Evolutionary conservation across 1,284 basidiomycete genomes (phyloP).

Genomic region (Coriolopsis trogii): DNA sequence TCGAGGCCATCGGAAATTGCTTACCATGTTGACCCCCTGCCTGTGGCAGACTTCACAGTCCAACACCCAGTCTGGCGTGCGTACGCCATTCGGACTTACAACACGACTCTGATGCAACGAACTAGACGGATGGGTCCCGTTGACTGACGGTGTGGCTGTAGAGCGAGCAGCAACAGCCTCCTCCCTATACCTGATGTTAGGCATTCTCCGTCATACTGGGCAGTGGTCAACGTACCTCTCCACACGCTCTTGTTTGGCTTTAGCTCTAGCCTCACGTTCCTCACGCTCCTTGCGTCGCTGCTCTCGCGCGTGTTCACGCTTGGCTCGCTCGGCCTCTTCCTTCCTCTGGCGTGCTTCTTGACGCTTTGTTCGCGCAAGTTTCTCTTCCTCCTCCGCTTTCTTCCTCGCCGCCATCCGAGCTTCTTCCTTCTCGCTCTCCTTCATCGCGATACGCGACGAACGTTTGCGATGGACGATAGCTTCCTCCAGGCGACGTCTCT

Average conservation of each 20-base stretch:
- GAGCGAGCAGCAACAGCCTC: slow-evolving; percentile 20
- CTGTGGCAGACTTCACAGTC: slow-evolving; percentile 83
- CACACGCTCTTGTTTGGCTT: slow-evolving; percentile 30
- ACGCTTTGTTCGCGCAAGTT: slow-evolving; percentile 60
- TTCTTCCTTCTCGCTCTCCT: slow-evolving; percentile 73
- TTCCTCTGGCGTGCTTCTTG: slow-evolving; percentile 64
- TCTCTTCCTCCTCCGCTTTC: slow-evolving; percentile 67
- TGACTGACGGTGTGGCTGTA: slow-evolving; percentile 24
- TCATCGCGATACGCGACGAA: slow-evolving; percentile 80
- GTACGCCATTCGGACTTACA: slow-evolving; percentile 43
- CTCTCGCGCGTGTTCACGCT: slow-evolving; percentile 59
- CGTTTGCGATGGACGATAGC: slow-evolving; percentile 80
- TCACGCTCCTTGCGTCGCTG: slow-evolving; percentile 55
- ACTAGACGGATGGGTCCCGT: slow-evolving; percentile 26
- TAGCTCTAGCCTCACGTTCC: slow-evolving; percentile 39
- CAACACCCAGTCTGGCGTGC: slow-evolving; percentile 73
- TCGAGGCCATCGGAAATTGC: slow-evolving; percentile 26
- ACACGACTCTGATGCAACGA: slow-evolving; percentile 32
- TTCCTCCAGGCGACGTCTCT: slow-evolving; percentile 62
- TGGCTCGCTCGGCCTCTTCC: slow-evolving; percentile 64
- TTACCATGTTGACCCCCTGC: slow-evolving; percentile 69
- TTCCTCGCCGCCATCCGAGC: slow-evolving; percentile 54
- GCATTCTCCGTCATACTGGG: background rate
- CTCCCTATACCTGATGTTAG: slow-evolving; percentile 2
- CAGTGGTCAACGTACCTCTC: slow-evolving; percentile 25